Conservation (phyloP, 768 basidiomycete genomes). For the Tylopilus plumbeoviolaceoides region DNA sequence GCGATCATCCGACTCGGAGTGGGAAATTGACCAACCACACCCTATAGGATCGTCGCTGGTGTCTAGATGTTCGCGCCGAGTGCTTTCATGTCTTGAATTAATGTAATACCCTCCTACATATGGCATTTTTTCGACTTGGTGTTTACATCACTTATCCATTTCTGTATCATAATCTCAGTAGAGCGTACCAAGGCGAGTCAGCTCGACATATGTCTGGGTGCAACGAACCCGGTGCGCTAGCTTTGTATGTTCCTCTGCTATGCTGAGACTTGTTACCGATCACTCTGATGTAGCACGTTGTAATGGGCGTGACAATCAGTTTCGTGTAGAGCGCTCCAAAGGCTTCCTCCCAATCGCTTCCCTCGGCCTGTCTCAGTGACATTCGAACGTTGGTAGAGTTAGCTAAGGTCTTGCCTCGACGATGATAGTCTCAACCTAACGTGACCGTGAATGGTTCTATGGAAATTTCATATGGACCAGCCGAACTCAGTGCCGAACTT, state of each 20-base stretch:
- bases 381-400: not conserved
- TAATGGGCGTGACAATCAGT: too few relatives aligned
- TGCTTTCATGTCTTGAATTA: slow-evolving; percentile 15
- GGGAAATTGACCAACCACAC: slow-evolving; percentile 9
- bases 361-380: too few relatives aligned
- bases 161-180: not conserved
- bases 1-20: not conserved
- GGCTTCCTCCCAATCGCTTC: too few relatives aligned
- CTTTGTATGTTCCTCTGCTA: not conserved
- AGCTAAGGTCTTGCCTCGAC: not conserved
- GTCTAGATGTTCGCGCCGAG: slow-evolving; percentile 36
- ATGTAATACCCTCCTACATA: slow-evolving; percentile 29
- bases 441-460: too few relatives aligned
- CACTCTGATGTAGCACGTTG: not conserved
- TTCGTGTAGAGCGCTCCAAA: too few relatives aligned
- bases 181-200: not conserved
- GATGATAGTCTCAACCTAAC: too few relatives aligned
- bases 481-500: not conserved
- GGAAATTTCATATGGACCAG: too few relatives aligned
- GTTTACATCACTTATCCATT: slow-evolving; percentile 18
- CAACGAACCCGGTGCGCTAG: not conserved
- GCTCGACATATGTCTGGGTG: not conserved
- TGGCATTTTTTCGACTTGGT: slow-evolving; percentile 18
- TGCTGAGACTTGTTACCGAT: not conserved
- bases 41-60: slow-evolving; percentile 57